Evolutionary conservation across 305 asterid genomes (phyloP), one percentile per base, ranked within the genome.

Genomic region (Lippia alba): DNA sequence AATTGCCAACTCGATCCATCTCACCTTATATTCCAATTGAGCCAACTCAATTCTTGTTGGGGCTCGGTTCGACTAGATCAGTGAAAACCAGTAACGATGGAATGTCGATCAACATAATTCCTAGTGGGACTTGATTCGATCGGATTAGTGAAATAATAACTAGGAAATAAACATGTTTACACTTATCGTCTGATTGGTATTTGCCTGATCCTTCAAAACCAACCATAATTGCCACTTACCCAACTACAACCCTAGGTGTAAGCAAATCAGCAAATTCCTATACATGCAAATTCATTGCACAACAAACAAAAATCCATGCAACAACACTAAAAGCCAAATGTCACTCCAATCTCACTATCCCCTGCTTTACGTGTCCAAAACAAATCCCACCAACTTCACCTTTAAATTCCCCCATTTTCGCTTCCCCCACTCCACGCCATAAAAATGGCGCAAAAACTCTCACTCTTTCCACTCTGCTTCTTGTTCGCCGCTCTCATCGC

Each of bases 191-290:
- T 24, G 30, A 24, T 24, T 24, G 30, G 30, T 24, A 24, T 24
- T 24, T 24, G 30, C 15, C 34, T 36, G 7, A 1, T 44, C 1
- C 8, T 11, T 11, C 30, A 40, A 6, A 6, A 3, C 67, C 4
- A 20, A 1, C 56, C 48, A 32, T 30, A 62, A 55, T 82, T 79
- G 87, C 84, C 87, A 79, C 84, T 79, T 79, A 70, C 66, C 46
- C 78, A 56, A 41, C 50, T 4, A 40, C 14, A 49, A 17, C 1
- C 49, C 6, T 79, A 82, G 65, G 84, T 82, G 87, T 74, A 74
- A 71, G 75, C 51, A 72, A 1, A 7, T 4, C 61, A 65, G 12
- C 69, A 36, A 36, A 4, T 41, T 48, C 8, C 12, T 64, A 63
- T 74, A 61, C 81, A 81, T 71, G 80, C 64, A 67, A 62, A 16